Evolutionary conservation across 1,284 basidiomycete genomes (phyloP), one percentile per base, ranked within the genome.

Genomic region (Leccinum solheimii): DNA sequence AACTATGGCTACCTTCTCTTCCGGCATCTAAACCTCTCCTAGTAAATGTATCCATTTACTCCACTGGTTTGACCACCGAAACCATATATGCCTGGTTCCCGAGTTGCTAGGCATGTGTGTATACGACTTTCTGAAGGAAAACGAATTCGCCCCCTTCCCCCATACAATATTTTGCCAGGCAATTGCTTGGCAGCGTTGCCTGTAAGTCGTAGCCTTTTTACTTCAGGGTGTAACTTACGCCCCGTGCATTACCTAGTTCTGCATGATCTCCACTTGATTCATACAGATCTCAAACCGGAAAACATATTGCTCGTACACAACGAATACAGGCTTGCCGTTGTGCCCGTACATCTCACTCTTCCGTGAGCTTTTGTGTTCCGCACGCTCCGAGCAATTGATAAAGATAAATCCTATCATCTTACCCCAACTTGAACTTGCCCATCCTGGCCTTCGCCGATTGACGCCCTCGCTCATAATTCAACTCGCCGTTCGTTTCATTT

Each of bases 261-360:
- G 57, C 97, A 99, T 74, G 86, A 92, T 64, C 83, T 97, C 59
- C 90, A 90, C 69, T 82, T 99, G 65, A 91, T 99, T 60, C 97
- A 99, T 76, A 99, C 97, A 48, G 97, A 99, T 80, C 85, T 99
- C 62, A 99, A 99, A 78, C 97, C 97, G 30, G 95, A 98, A 80
- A 98, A 98, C 77, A 98, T 99, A 62, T 82, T 99, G 51, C 86
- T 99, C 56, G 95, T 98, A 43, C 86, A 90, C 74, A 95, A 95
- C 70, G 89, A 92, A 65, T 90, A 84, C 76, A 83, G 81, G 69
- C 78, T 81, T 51, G 79, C 86, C 13, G 79, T 83, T 62, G 78
- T 90, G 55, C 77, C 83, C 51, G 78, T 83, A 32, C 79, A 11
- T 74, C 83, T 55, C 69, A 88, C 86, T 88, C 84, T 73, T 82